Conservation (phyloP, 2,329 filamentous ascomycete genomes). For the Fusarium pseudograminearum region DNA sequence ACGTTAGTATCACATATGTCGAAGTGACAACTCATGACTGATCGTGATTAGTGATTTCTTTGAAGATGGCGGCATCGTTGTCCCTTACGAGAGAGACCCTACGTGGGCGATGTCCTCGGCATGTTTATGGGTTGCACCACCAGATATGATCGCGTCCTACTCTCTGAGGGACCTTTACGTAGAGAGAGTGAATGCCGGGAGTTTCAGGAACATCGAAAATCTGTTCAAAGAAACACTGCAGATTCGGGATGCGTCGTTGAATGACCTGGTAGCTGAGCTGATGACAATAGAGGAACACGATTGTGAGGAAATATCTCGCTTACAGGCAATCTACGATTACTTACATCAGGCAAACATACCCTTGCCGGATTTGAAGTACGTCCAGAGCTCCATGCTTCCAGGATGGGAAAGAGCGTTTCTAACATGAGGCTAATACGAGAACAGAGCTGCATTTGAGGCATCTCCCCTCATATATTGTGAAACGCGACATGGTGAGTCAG, state of each 20-base stretch:
- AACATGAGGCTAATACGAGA: background rate
- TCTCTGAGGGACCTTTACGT: constrained; percentile 9
- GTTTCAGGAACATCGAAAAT: no score
- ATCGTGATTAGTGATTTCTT: constrained; percentile 13
- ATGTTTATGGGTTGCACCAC: constrained; percentile 32
- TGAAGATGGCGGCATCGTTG: background rate
- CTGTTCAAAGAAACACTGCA: background rate
- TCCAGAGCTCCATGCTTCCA: no score
- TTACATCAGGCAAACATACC: no score
- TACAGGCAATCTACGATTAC: no score
- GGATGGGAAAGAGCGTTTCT: constrained; percentile 4
- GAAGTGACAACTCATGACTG: background rate
- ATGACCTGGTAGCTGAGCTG: no score
- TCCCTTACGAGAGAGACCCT: background rate
- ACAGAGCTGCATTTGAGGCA: constrained; percentile 26
- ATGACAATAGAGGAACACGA: no score
- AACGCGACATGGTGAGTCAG: background rate
- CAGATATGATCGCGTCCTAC: background rate
- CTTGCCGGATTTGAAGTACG: no score
- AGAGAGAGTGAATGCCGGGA: background rate
- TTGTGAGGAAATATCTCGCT: no score
- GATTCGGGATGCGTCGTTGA: no score
- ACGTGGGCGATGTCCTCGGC: background rate
- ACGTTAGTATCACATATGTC: background rate
- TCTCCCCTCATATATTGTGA: constrained; percentile 9